A percentile compares a stretch with the other conserved stretches of the same genome.
These are phyloP conservation scores for Phytophthora hybrid DNA, from an alignment of 352 stramenopile species.

Conservation along the genomic window DNA sequence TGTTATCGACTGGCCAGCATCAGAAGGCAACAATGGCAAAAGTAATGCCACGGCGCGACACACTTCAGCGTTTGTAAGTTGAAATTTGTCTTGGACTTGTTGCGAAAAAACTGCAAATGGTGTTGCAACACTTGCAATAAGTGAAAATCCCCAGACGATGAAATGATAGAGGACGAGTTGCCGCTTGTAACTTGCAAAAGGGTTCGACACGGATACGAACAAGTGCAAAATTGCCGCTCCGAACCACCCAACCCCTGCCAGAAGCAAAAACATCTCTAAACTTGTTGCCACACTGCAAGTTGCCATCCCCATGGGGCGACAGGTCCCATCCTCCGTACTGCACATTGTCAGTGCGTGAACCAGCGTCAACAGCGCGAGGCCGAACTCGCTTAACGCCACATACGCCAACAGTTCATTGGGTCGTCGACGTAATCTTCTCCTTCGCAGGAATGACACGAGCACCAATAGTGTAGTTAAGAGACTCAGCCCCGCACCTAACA, in stretches of 20 bases:
- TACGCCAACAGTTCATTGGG: constrained; percentile 77
- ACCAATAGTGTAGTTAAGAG: constrained; percentile 60
- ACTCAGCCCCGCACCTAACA: constrained; percentile 59
- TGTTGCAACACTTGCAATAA: constrained; percentile 50
- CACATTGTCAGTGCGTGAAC: constrained; percentile 59
- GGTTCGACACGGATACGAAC: constrained; percentile 80
- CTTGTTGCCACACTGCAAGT: constrained; percentile 48
- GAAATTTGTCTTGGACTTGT: constrained; percentile 42
- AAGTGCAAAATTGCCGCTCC: constrained; percentile 74
- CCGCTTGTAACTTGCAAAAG: constrained; percentile 76
- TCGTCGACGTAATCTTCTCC: constrained; percentile 45
- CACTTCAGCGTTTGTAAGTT: constrained; percentile 57
- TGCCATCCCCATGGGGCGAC: constrained; percentile 45
- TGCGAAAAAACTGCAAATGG: constrained; percentile 55
- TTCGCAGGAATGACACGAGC: constrained; percentile 59
- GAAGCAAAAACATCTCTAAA: constrained; percentile 70
- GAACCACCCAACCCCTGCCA: constrained; percentile 74
- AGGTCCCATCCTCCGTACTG: constrained; percentile 40
- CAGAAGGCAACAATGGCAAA: constrained; percentile 55
- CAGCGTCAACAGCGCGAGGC: constrained; percentile 55
- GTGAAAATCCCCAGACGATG: constrained; percentile 58
- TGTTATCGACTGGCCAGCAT: constrained; percentile 27
- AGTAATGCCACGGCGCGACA: constrained; percentile 59
- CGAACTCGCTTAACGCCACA: constrained; percentile 70
- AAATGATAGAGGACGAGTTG: constrained; percentile 68